Conservation (phyloP, 176 grass and related monocot genomes). For the Tillandsia fasciculata region DNA sequence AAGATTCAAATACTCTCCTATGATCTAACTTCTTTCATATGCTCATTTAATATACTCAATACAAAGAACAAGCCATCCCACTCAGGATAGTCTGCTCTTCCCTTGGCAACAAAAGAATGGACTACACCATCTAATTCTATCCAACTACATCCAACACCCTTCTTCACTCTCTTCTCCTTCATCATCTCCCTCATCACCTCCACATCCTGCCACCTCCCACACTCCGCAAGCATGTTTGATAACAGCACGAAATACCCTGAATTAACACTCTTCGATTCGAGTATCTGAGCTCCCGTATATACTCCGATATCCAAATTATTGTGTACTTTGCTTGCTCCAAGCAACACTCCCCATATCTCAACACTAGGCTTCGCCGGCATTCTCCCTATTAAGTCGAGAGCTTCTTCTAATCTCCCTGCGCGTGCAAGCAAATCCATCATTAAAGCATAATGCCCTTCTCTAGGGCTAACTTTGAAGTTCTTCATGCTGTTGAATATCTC, state of each 20-base stretch:
- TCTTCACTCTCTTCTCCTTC: constrained; percentile 20
- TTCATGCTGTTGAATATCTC: constrained; percentile 12
- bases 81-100: constrained; percentile 12
- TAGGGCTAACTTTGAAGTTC: constrained; percentile 5
- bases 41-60: constrained; percentile 15
- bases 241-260: constrained; percentile 23
- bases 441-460: constrained; percentile 13
- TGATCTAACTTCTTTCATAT: constrained; percentile 1
- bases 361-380: constrained; percentile 14
- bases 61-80: constrained; percentile 6
- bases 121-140: constrained; percentile 16
- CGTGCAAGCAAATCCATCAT: constrained; percentile 21
- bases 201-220: constrained; percentile 21
- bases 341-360: constrained; percentile 20
- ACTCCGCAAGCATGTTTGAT: constrained; percentile 20
- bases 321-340: constrained; percentile 23
- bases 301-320: constrained; percentile 17
- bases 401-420: constrained; percentile 14
- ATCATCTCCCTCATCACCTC: constrained; percentile 17
- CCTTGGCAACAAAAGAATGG: constrained; percentile 20
- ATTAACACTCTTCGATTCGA: constrained; percentile 8
- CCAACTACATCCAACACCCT: constrained; percentile 15
- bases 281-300: constrained; percentile 9
- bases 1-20: background rate
- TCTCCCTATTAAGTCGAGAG: constrained; percentile 7